Percentiles rank a stretch among this genome's conserved stretches.
Conservation (phyloP, 805 yeast species). For the Ogataea degrootiae region DNA sequence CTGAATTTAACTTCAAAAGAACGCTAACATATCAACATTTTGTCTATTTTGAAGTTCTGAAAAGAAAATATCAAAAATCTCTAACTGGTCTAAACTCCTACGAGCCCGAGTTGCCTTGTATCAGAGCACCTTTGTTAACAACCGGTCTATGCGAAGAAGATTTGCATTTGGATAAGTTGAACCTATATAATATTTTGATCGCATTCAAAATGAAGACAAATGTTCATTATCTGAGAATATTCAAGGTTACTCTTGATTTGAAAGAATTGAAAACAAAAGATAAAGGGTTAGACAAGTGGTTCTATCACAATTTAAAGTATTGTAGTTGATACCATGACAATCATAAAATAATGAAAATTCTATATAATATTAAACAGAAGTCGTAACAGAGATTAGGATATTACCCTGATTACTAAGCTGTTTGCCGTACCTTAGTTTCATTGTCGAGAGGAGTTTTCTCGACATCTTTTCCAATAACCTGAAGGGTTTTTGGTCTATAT, state of each 20-base stretch:
- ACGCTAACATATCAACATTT: constrained; percentile 9
- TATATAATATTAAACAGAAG: no score
- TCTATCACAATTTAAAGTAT: constrained; percentile 13
- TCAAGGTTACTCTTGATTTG: constrained; percentile 17
- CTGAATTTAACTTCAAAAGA: constrained; percentile 14
- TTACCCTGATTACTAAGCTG: no score
- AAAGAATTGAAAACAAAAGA: constrained; percentile 12
- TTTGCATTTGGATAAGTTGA: constrained; percentile 5
- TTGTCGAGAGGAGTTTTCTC: no score
- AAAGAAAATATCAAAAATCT: not conserved
- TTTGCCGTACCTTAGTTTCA: no score
- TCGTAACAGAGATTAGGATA: no score
- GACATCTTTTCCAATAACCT: no score
- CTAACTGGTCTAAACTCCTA: not conserved
- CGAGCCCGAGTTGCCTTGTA: not conserved
- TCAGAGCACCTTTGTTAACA: not conserved
- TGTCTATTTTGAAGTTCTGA: constrained; percentile 9
- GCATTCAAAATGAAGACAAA: constrained; percentile 8
- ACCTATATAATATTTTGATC: constrained; percentile 6
- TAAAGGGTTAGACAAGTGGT: constrained; percentile 23
- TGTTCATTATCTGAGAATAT: constrained; percentile 16
- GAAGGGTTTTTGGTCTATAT: no score
- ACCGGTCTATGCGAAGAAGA: constrained; percentile 2
- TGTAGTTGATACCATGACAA: not conserved
- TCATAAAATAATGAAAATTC: not conserved